Percentiles rank a stretch among this genome's conserved stretches.
These are phyloP conservation scores for Theobroma grandiflorum DNA, from an alignment of 441 rosid genomes.

Conservation along the genomic window DNA sequence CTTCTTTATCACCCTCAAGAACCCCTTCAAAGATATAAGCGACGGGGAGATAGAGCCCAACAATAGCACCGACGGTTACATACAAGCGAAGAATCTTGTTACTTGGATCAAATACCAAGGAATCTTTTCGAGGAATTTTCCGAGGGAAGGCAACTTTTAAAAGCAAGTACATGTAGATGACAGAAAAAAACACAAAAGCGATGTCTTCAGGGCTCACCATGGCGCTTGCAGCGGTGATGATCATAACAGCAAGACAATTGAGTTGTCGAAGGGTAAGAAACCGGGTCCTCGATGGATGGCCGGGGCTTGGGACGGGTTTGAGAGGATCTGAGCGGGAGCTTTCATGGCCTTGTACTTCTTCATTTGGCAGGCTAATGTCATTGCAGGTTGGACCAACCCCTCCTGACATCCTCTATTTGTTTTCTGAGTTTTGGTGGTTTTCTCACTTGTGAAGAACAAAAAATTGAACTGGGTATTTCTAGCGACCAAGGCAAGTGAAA, in stretches of 20 bases:
- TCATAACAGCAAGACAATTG: constrained; percentile 61
- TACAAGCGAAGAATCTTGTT: constrained; percentile 55
- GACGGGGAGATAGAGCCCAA: constrained; percentile 72
- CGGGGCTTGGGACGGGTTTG: constrained; percentile 15
- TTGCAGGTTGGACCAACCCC: constrained; percentile 71
- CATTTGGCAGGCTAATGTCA: constrained; percentile 59
- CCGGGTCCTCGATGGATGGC: constrained; percentile 22
- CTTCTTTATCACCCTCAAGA: constrained; percentile 66
- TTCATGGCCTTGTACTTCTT: constrained; percentile 35
- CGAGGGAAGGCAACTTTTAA: constrained; percentile 63
- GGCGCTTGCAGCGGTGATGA: constrained; percentile 70
- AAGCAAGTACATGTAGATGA: constrained; percentile 70
- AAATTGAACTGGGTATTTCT: background rate
- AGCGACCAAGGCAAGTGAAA: background rate
- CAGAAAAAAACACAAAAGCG: constrained; percentile 56
- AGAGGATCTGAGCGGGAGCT: constrained; percentile 22
- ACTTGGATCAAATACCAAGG: constrained; percentile 47
- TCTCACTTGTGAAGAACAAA: background rate
- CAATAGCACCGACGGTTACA: constrained; percentile 51
- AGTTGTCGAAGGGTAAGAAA: constrained; percentile 65
- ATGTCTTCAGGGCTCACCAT: constrained; percentile 67
- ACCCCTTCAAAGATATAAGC: constrained; percentile 72
- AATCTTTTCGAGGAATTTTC: constrained; percentile 38
- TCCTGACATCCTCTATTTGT: constrained; percentile 62
- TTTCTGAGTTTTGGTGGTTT: background rate